Evolutionary conservation across 257 asterid genomes (phyloP), one percentile per base, ranked within the genome.

Genomic region (Eucommia ulmoides): DNA sequence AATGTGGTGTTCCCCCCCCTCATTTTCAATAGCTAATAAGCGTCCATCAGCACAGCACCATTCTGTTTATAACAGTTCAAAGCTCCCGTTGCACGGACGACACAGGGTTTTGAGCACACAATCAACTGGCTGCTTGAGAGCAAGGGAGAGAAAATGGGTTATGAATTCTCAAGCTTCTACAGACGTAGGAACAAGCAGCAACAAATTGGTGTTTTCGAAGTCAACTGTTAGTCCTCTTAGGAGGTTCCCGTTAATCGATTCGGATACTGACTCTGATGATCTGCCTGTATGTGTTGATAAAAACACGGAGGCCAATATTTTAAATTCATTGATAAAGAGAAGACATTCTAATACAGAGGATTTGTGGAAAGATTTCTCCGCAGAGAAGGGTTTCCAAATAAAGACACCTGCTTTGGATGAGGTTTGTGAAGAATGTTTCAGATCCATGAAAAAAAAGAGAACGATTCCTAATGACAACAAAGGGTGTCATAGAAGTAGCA

Each of bases 341-440:
- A 59, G 55, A 24, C 65, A 29, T n/a, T 52, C 64, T 23, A 61
- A 58, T 63, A 61, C 54, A 23, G 72, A 65, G 49, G 95, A 82
- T 61, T 54, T 82, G 22, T 82, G 97, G 95, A 67, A 78, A 54
- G 93, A 75, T 51, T 74, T 84, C 48, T 65, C 56, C 60, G 35
- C 73, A 12, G 76, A 74, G 52, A 74, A 64, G 65, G 69, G 58
- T 51, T 59, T 64, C 48, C 64, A 46, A 60, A 58, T 85, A 59
- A 77, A 77, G 7, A 89, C 98, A 22, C 98, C 98, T 52, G 81
- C 83, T 63, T 70, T 89, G 42, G 94, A 89, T 68, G 92, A 85
- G 75, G 64, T 78, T 23, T 74, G 79, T 53, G 78, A 68, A 58
- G 96, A 89, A 71, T 86, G 74, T 69, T 85, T 74, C 72, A 70